Evolutionary conservation across 257 asterid species (phyloP).

Genomic region (Asclepias syriaca): DNA sequence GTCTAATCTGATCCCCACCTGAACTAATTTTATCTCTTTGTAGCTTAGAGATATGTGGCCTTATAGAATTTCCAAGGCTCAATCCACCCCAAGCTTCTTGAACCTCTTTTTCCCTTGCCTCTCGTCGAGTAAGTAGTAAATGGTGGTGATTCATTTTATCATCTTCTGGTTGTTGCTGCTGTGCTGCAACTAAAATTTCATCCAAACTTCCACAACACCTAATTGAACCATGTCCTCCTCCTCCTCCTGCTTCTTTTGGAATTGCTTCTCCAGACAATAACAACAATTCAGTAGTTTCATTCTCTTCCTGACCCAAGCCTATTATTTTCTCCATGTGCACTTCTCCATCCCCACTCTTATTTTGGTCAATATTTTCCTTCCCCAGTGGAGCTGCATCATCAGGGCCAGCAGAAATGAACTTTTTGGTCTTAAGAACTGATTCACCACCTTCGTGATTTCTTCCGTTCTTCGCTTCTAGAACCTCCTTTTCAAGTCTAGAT

Average conservation of each 20-base stretch:
- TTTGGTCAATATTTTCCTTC: constrained; percentile 56
- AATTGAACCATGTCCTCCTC: constrained; percentile 19
- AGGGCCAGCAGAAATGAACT: neutral
- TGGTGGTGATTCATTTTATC: constrained; percentile 25
- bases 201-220: constrained; percentile 62
- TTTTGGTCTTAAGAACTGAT: constrained; percentile 3
- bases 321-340: neutral
- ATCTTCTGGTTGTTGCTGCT: constrained; percentile 20
- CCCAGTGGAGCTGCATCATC: constrained; percentile 16
- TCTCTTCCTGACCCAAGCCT: too few species aligned
- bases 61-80: constrained; percentile 78
- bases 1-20: constrained; percentile 16
- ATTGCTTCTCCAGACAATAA: constrained; percentile 8
- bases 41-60: constrained; percentile 75
- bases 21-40: constrained; percentile 70
- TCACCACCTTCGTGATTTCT: constrained; percentile 14
- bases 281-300: neutral
- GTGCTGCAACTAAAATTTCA: constrained; percentile 49
- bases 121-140: constrained; percentile 43
- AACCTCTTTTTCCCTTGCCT: constrained; percentile 67
- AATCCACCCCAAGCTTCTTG: constrained; percentile 89
- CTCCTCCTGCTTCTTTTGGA: constrained; percentile 3
- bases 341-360: constrained; percentile 23
- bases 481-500: constrained; percentile 75
- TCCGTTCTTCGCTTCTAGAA: constrained; percentile 58